Evolutionary conservation across 495 filamentous ascomycete genomes (phyloP).

Genomic region (Aspergillus kassunensis): DNA sequence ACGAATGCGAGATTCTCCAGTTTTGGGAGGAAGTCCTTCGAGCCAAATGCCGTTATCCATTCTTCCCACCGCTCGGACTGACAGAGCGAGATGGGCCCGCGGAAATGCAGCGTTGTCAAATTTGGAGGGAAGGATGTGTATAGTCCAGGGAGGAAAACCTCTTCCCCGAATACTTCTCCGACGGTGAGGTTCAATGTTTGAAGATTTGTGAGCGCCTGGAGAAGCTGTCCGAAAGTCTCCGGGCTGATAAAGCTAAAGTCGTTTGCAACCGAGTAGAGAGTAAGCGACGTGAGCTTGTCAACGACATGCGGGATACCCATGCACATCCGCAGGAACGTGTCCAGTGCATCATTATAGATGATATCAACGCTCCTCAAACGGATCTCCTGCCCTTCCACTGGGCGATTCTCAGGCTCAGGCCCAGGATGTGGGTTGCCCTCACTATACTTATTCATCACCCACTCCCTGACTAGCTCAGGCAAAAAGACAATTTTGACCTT

Average conservation of each 20-base stretch:
- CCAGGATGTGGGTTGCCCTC: background rate
- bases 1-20: conserved; percentile 20
- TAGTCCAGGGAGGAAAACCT: conserved; percentile 12
- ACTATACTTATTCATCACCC: conserved; percentile 13
- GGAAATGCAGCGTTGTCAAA: conserved; percentile 19
- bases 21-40: conserved; percentile 13
- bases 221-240: conserved; percentile 1
- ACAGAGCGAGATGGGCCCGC: conserved; percentile 20
- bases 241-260: conserved; percentile 17
- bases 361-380: conserved; percentile 21
- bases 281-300: conserved; percentile 16
- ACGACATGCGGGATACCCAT: conserved; percentile 22
- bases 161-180: conserved; percentile 21
- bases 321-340: conserved; percentile 20
- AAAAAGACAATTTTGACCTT: conserved; percentile 16
- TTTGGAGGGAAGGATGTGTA: conserved; percentile 19
- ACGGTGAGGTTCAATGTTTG: conserved; percentile 22
- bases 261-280: conserved; percentile 18
- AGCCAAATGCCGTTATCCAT: conserved; percentile 20
- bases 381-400: background rate
- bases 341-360: conserved; percentile 23
- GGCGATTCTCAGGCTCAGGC: conserved; percentile 12
- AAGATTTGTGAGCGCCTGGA: conserved; percentile 15
- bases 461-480: conserved; percentile 7
- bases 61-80: conserved; percentile 17